Evolutionary conservation across 805 yeast genomes (phyloP), one percentile per base, ranked within the genome.

Genomic region (Limtongozyma cylindracea): DNA sequence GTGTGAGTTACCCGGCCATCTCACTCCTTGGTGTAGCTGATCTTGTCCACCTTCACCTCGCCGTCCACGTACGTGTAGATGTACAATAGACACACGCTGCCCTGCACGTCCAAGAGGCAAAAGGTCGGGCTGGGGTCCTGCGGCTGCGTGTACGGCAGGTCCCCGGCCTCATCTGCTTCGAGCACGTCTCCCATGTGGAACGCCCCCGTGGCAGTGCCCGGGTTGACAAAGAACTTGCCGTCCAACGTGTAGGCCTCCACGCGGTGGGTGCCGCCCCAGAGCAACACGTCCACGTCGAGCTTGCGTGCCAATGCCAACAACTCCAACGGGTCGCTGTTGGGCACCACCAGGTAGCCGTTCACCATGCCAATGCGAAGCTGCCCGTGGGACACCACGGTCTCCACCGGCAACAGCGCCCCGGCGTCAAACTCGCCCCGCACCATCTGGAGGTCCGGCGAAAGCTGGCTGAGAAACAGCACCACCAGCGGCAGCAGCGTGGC

Each of bases 171-270:
- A 3, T 53, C 56, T 6, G 15, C 5, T 5, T 13, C 15, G 15
- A 6, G 15, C 5, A 50, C 54, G 26, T 67, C 67, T 46, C 67
- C 63, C 34, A 67, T 70, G 22, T 41, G 46, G 16, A 73, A 58
- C 19, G 59, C 94, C 13, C 98, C 98, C 0, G 95, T 82, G 19
- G 91, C 91, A 38, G 91, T 72, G 0, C 98, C 98, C 0, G 98
- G 96, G 40, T 77, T 84, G n/a, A 88, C 59, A 37, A 88, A 88
- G 41, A 82, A 77, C 43, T 76, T 77, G 12, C 91, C 91, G 31
- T 80, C 96, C 26, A 82, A 48, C 7, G 88, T 74, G 37, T 80
- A 84, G 0, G 95, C 94, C 38, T 84, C 96, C 4, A 78, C 91
- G 30, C 66, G 63, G 39, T 78, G 92, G 2, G 92, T 72, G 0